A percentile compares a stretch with the other conserved stretches of the same genome.
Evolutionary conservation across 1,284 basidiomycete genomes (phyloP).

Genomic region (Coniferiporia weirii): DNA sequence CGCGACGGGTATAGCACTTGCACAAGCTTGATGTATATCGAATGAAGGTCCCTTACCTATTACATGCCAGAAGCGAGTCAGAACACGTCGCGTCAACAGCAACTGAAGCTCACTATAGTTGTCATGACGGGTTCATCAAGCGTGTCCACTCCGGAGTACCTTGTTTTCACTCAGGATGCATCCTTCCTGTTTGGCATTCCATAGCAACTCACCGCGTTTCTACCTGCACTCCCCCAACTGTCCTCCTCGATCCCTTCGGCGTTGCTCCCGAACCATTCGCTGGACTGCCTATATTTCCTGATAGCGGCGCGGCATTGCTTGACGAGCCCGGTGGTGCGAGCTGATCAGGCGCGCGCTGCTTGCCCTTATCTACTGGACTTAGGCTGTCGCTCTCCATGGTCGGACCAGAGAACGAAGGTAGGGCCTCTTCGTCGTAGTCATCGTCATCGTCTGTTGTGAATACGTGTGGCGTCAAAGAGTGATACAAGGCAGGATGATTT

Average conservation of each 20-base stretch:
- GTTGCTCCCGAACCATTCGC: slow-evolving; percentile 22
- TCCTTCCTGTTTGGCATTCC: neutral
- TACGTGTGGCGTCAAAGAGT: neutral
- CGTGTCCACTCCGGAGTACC: slow-evolving; percentile 78
- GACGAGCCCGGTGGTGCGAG: slow-evolving; percentile 36
- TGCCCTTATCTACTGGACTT: slow-evolving; percentile 53
- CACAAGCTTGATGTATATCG: slow-evolving; percentile 87
- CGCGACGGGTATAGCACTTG: slow-evolving; percentile 89
- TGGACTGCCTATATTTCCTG: slow-evolving; percentile 66
- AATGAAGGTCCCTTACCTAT: slow-evolving; percentile 80
- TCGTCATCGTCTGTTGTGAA: slow-evolving; percentile 57
- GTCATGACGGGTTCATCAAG: slow-evolving; percentile 86
- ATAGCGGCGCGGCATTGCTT: slow-evolving; percentile 38
- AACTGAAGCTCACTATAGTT: slow-evolving; percentile 67
- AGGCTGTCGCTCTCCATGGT: slow-evolving; percentile 29
- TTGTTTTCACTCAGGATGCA: slow-evolving; percentile 25
- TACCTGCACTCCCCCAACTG: slow-evolving; percentile 76
- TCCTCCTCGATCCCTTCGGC: slow-evolving; percentile 48
- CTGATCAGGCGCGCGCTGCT: slow-evolving; percentile 57
- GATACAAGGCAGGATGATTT: neutral
- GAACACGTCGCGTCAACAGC: neutral
- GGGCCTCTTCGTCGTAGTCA: slow-evolving; percentile 72
- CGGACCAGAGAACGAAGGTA: slow-evolving; percentile 53
- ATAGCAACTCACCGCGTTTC: slow-evolving; percentile 67
- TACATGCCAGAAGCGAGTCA: neutral